A percentile compares a stretch with the other conserved stretches of the same genome.
Conservation (phyloP, 176 grass and related monocot genomes). For the Elymus sibiricus region DNA sequence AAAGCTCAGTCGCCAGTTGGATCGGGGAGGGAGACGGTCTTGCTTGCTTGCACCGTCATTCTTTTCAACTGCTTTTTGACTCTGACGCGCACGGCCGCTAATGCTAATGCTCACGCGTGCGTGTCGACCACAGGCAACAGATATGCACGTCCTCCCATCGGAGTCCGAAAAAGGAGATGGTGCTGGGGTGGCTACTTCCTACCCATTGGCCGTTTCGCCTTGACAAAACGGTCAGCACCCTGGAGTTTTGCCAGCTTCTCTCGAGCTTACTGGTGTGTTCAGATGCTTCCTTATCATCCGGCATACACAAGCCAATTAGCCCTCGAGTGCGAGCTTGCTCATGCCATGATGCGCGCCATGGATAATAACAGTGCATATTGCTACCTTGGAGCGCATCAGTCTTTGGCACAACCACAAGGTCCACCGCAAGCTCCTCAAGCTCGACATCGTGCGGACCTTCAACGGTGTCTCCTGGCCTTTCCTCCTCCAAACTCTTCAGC, state of each 20-base stretch:
- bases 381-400: too few relatives aligned
- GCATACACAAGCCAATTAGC: too few relatives aligned
- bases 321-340: too few relatives aligned
- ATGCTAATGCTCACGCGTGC: constrained; percentile 16
- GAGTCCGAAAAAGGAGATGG: neutral
- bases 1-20: neutral
- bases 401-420: too few relatives aligned
- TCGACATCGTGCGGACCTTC: too few relatives aligned
- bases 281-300: neutral
- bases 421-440: too few relatives aligned
- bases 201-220: neutral
- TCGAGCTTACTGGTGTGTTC: neutral
- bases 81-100: neutral
- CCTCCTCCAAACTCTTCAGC: too few relatives aligned
- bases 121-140: constrained; percentile 6
- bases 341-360: too few relatives aligned
- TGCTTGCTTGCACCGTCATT: neutral
- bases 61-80: constrained; percentile 39
- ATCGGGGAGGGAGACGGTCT: too few relatives aligned
- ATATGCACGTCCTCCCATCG: neutral
- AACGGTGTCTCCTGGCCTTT: too few relatives aligned
- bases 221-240: too few relatives aligned
- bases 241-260: neutral
- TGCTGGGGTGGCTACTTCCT: neutral
- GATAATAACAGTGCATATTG: too few relatives aligned